Evolutionary conservation across 2,329 filamentous ascomycete species (phyloP).

Genomic region (Coniochaeta sp.): DNA sequence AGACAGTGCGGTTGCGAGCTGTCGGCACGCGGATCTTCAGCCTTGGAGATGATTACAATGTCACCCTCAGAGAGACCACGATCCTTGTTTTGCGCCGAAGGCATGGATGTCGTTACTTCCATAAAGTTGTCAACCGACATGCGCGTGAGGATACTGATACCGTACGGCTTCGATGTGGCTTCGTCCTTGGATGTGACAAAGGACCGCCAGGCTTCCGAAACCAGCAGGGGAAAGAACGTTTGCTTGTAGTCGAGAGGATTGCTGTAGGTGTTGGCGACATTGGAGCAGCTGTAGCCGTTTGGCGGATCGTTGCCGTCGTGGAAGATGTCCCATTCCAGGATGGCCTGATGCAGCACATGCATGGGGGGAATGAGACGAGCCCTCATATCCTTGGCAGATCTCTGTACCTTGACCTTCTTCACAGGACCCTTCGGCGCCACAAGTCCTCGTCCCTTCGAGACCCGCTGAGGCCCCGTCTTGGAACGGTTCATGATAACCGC

Average conservation of each 20-base stretch:
- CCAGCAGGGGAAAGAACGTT: slow-evolving; percentile 83
- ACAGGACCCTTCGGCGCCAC: slow-evolving; percentile 58
- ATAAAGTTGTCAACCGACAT: slow-evolving; percentile 89
- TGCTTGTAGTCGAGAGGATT: slow-evolving; percentile 75
- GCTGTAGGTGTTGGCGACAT: slow-evolving; percentile 71
- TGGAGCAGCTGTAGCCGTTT: slow-evolving; percentile 62
- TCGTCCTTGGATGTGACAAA: slow-evolving; percentile 90
- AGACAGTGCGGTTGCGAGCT: slow-evolving; percentile 70
- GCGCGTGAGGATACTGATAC: slow-evolving; percentile 80
- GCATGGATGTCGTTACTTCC: slow-evolving; percentile 81
- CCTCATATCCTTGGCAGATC: slow-evolving; percentile 88
- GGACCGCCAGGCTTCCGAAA: slow-evolving; percentile 92
- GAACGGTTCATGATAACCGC: slow-evolving; percentile 46
- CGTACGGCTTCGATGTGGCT: slow-evolving; percentile 70
- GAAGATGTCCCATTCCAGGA: slow-evolving; percentile 94
- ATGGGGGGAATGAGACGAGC: slow-evolving; percentile 87
- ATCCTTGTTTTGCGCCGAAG: slow-evolving; percentile 62
- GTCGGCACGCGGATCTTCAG: slow-evolving; percentile 61
- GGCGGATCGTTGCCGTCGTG: slow-evolving; percentile 83
- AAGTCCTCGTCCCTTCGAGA: slow-evolving; percentile 43
- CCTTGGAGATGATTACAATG: slow-evolving; percentile 76
- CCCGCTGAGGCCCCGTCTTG: slow-evolving; percentile 38
- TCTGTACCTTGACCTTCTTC: slow-evolving; percentile 72
- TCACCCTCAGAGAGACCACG: slow-evolving; percentile 75
- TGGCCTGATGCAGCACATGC: slow-evolving; percentile 73